Conservation (phyloP, 345 rosid genomes). For the Carallia pectinifolia region DNA sequence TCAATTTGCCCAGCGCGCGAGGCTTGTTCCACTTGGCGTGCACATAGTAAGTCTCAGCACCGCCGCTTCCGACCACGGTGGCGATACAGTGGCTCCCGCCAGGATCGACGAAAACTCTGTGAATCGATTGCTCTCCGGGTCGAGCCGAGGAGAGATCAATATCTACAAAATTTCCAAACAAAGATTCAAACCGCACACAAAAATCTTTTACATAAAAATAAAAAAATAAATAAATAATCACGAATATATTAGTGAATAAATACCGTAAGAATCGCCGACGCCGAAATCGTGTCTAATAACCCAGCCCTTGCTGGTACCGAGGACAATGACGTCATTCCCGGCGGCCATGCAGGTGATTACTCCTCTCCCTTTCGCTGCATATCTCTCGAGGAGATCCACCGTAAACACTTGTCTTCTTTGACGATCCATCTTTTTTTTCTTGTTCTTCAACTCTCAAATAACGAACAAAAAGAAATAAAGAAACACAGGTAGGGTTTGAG, state of each 20-base stretch:
- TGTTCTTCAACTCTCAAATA: too few species aligned
- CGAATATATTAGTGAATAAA: background rate
- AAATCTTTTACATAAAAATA: background rate
- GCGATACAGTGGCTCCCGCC: constrained; percentile 97
- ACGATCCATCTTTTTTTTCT: constrained; percentile 45
- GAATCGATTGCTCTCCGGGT: constrained; percentile 86
- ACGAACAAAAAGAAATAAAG: too few species aligned
- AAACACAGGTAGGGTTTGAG: too few species aligned
- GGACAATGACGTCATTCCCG: constrained; percentile 86
- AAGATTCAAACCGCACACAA: background rate
- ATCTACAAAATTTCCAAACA: constrained; percentile 37
- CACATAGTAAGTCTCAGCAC: constrained; percentile 83
- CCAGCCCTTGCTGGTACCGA: constrained; percentile 97
- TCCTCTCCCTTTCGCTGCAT: constrained; percentile 87
- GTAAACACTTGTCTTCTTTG: constrained; percentile 73
- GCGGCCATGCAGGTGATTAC: constrained; percentile 93
- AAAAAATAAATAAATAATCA: background rate
- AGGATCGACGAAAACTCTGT: constrained; percentile 92
- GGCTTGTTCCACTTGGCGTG: constrained; percentile 98
- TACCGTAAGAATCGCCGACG: constrained; percentile 75
- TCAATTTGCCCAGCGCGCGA: constrained; percentile 67
- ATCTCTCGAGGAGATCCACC: constrained; percentile 87
- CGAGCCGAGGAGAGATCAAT: constrained; percentile 85
- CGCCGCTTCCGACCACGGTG: constrained; percentile 72
- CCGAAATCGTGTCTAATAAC: constrained; percentile 88